Base-by-base conservation (phyloP, 2,329 filamentous ascomycete genomes). In the Ascochyta pisi region DNA sequence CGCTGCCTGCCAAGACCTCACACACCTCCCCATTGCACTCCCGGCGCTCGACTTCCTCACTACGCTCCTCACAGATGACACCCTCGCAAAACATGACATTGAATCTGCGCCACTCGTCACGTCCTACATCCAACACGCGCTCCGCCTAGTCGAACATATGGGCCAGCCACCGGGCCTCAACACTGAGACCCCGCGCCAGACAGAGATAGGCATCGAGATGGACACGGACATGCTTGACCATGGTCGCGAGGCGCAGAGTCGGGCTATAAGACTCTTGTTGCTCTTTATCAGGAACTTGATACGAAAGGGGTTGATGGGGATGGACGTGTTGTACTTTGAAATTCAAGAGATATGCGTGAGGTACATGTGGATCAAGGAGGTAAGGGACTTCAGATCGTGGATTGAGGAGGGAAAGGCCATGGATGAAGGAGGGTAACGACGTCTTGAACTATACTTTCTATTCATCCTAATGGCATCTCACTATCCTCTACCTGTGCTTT, bases 281-380 rank as follows among this genome's bases (percentile, higher is more conserved):
- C 55, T 78, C 9, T 78, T 78, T 52, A 68, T 78, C 29, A 67
- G 67, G 47, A 78, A 74, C 54, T 51, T 77, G 49, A 67, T 78
- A 12, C 50, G 66, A 6, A 76, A 75, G 50, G 70, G 60, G 19
- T 43, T 75, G 24, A 42, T 77, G 19, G 65, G 61, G 22, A 45
- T 62, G 5, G 62, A 73, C 26, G 65, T 67, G n/a, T 57, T 78
- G 15, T 73, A 71, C 37, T 77, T 70, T 53, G 76, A 78, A 54
- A 74, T 78, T 31, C 69, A 76, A 43, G 76, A 77, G 62, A 73
- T 78, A 55, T 75, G 73, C 34, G 68, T 73, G 38, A 54, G 75
- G 46, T 78, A 75, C 58, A 66, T 77, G 27, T 77, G 75, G 70
- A 70, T 78, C 15, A 71, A 61, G 52, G 76, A 78, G 51, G 76